Base-by-base conservation (phyloP, 176 grass and related monocot species). In the Phragmites australis region DNA sequence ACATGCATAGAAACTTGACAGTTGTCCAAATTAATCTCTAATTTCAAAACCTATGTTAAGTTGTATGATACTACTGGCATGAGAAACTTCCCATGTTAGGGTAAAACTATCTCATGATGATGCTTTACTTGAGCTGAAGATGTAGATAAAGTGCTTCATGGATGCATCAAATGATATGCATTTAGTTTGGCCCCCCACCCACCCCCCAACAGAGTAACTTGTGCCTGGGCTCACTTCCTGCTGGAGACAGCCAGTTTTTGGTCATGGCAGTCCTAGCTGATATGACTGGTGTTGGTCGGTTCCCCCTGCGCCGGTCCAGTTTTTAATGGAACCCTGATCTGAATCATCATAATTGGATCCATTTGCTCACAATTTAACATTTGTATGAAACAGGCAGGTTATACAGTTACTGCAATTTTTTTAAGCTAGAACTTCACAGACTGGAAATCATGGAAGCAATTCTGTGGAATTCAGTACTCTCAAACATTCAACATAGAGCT, bases 11-110 rank as follows among this genome's bases (percentile, higher is more conserved):
- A 72, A 18, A 34, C 39, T 8, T 40, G 68, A 31, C 40, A 73
- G 6, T 37, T 25, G 16, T 84, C 5, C 39, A 84, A 55, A 27
- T 81, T 74, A 65, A 72, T 46, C 27, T 72, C 37, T 46, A 31
- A 3, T 15, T 77, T 21, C 19, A 59, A 50, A 80, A 57, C 59
- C 17, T 61, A 55, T 61, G 47, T 34, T 21, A 50, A 85, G 80
- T 15, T 81, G 9, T 83, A 57, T 87, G 9, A 70, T 45, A 55
- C 21, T 58, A 59, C 18, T 37, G 25, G 7, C 13, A 81, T 53
- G 18, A 37, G 55, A 66, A 37, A 30, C 51, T 59, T 61, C 23
- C 32, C 19, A 68, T 43, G 40, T 70, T 30, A 69, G 37, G 31
- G 27, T 53, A 55, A 44, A 21, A 58, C 29, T 26, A 69, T 39